Evolutionary conservation across 177 flowering plant species (phyloP).

Genomic region (Vitis hybrid): DNA sequence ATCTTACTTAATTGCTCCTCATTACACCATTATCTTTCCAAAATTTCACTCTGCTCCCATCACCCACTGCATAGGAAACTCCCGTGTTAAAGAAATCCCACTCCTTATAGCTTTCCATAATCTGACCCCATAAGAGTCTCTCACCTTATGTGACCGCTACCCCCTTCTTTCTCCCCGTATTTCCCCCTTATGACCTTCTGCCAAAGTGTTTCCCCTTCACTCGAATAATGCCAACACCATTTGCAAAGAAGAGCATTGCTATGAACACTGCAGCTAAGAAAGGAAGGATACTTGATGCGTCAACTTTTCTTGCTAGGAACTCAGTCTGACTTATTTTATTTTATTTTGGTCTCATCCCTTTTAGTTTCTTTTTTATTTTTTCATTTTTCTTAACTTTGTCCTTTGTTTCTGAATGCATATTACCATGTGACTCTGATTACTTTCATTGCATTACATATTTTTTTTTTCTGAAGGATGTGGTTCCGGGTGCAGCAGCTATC

Average conservation of each 20-base stretch:
- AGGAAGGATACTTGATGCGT: neutral
- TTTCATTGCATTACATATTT: conserved; percentile 9
- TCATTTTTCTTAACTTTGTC: neutral
- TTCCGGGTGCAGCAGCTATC: conserved; percentile 47
- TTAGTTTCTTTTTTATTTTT: neutral
- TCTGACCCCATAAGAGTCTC: too few species aligned
- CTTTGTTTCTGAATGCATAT: neutral
- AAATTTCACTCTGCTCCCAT: too few species aligned
- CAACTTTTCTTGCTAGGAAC: neutral
- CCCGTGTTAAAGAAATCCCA: too few species aligned
- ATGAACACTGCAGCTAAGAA: neutral
- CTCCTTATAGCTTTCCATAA: too few species aligned
- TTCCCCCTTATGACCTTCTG: too few species aligned
- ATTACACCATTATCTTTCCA: too few species aligned
- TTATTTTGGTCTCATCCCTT: neutral
- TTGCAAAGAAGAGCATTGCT: neutral
- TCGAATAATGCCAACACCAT: neutral
- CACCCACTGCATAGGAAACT: too few species aligned
- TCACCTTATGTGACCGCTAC: too few species aligned
- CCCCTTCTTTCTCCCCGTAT: too few species aligned
- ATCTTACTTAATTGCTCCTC: too few species aligned
- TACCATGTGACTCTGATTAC: neutral
- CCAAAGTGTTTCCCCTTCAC: neutral
- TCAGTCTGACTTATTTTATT: neutral
- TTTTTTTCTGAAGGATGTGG: conserved; percentile 37